Evolutionary conservation across 495 filamentous ascomycete genomes (phyloP).

Genomic region (Podospora comata): DNA sequence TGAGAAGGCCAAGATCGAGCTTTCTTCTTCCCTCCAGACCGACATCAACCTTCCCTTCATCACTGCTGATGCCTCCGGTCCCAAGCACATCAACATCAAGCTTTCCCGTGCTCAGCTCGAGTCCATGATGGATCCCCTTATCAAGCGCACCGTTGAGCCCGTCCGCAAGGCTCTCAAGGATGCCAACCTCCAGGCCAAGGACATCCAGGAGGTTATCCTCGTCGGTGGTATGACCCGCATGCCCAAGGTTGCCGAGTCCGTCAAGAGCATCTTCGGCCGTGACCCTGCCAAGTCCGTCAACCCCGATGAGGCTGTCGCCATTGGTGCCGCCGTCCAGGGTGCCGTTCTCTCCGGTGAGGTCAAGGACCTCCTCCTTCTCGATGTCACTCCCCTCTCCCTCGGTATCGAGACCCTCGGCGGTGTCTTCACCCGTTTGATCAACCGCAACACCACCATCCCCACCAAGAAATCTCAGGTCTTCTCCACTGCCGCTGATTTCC

Average conservation of each 20-base stretch:
- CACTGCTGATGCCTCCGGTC: slow-evolving; percentile 88
- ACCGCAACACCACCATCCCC: slow-evolving; percentile 99
- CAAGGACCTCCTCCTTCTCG: slow-evolving; percentile 91
- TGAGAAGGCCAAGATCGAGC: slow-evolving; percentile 99
- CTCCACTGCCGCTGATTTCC: slow-evolving; percentile 98
- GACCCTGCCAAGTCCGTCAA: slow-evolving; percentile 99
- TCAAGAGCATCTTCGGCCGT: slow-evolving; percentile 96
- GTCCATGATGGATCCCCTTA: slow-evolving; percentile 85
- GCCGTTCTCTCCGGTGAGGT: slow-evolving; percentile 95
- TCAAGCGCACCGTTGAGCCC: slow-evolving; percentile 81
- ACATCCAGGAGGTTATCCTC: slow-evolving; percentile 98
- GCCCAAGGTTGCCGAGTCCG: slow-evolving; percentile 97
- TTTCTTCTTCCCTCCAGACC: slow-evolving; percentile 93
- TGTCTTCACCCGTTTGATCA: slow-evolving; percentile 99
- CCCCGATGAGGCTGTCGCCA: slow-evolving; percentile 97
- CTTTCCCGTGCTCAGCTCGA: slow-evolving; percentile 92
- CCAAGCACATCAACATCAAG: slow-evolving; percentile 97
- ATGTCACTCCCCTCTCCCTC: slow-evolving; percentile 95
- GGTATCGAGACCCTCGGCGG: slow-evolving; percentile 99
- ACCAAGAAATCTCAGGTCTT: slow-evolving; percentile 99
- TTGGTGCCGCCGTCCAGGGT: slow-evolving; percentile 97
- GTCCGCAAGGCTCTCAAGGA: slow-evolving; percentile 98
- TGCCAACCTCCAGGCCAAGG: slow-evolving; percentile 86
- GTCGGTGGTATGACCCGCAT: slow-evolving; percentile 99
- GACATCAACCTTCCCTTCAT: slow-evolving; percentile 99